Conservation (phyloP, 140 eudicot genomes). For the Stevia rebaudiana region DNA sequence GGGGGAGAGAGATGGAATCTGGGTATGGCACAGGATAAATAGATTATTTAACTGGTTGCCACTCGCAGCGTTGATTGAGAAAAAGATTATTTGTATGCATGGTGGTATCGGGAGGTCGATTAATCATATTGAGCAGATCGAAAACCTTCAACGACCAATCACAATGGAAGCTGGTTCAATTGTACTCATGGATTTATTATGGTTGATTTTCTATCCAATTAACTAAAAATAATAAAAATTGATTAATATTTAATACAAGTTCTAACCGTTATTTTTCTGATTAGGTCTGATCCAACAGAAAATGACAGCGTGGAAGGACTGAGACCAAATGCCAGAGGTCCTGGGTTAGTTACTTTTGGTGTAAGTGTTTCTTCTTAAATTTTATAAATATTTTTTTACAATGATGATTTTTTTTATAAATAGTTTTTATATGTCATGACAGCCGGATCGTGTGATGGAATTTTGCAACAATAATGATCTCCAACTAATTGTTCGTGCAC, state of each 20-base stretch:
- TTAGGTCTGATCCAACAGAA: conserved; percentile 98
- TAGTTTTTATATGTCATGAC: conserved; percentile 8
- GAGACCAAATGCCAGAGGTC: conserved; percentile 99
- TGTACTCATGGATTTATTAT: conserved; percentile 91
- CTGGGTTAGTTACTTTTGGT: conserved; percentile 98
- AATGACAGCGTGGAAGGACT: conserved; percentile 98
- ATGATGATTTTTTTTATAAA: not conserved
- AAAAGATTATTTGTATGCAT: conserved; percentile 95
- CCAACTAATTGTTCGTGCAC: conserved; percentile 94
- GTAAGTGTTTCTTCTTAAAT: conserved; percentile 39
- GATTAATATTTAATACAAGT: not conserved
- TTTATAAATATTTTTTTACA: not conserved
- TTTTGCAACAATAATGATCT: conserved; percentile 97
- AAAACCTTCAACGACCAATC: conserved; percentile 90
- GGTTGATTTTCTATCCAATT: conserved; percentile 45
- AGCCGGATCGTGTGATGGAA: conserved; percentile 99
- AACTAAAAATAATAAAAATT: not conserved
- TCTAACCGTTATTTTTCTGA: conserved; percentile 4
- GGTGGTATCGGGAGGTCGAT: conserved; percentile 99
- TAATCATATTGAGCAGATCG: conserved; percentile 89
- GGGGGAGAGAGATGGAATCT: conserved; percentile 99
- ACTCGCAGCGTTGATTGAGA: conserved; percentile 91
- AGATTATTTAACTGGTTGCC: conserved; percentile 97
- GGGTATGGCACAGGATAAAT: conserved; percentile 98
- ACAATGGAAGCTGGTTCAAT: conserved; percentile 98